These are phyloP conservation scores for Antarctomyces pellizariae DNA, from an alignment of 495 filamentous ascomycete genomes.

Conservation along the genomic window DNA sequence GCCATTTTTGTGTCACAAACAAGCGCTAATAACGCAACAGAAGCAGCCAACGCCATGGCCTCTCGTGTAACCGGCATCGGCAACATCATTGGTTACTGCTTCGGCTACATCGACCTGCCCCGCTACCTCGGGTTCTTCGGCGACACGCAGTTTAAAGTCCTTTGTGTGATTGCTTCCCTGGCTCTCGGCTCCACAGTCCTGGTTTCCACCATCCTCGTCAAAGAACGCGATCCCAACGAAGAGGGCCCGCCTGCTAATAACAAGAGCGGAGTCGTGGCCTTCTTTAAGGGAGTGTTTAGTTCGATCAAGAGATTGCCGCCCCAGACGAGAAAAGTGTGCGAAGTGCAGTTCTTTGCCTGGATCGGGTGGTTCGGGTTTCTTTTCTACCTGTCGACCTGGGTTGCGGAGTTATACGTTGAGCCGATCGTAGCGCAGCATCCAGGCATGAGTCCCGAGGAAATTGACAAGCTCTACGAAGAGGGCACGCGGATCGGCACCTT, in stretches of 20 bases:
- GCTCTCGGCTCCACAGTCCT: constrained; percentile 39
- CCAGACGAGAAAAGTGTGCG: constrained; percentile 60
- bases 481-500: constrained; percentile 66
- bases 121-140: constrained; percentile 50
- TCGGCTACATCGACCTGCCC: constrained; percentile 58
- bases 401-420: constrained; percentile 73
- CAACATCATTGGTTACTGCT: constrained; percentile 68
- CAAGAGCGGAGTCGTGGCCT: constrained; percentile 40
- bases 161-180: constrained; percentile 59
- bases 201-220: constrained; percentile 38
- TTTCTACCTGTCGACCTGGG: constrained; percentile 80
- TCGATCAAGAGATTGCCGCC: constrained; percentile 53
- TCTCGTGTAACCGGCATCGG: constrained; percentile 58
- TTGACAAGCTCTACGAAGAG: constrained; percentile 56
- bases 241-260: constrained; percentile 34
- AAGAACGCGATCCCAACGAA: constrained; percentile 55
- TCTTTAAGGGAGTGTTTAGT: constrained; percentile 55
- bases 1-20: neutral
- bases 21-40: constrained; percentile 11
- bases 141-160: constrained; percentile 68
- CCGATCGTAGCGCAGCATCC: constrained; percentile 54
- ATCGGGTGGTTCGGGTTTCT: constrained; percentile 90
- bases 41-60: constrained; percentile 73
- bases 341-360: constrained; percentile 78
- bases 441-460: constrained; percentile 45